phyloP scores from a whole-genome alignment of 164 flowering plant genomes.

The Dillenia turbinata region DNA sequence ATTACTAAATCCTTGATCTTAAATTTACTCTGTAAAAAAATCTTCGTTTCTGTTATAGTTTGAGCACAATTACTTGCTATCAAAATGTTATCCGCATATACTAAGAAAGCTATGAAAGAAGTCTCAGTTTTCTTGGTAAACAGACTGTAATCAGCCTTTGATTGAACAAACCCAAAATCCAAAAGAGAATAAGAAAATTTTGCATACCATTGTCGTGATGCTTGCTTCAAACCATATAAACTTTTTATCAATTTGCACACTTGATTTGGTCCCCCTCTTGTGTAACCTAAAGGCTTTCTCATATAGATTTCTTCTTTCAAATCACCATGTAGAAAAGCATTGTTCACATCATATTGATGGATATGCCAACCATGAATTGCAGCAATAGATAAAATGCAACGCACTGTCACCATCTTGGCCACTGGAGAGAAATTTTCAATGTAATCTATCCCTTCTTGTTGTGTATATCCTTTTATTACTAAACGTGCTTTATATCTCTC shows the following conservation, averaged over 20 bases:
- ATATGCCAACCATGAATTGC: background rate
- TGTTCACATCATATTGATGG: constrained; percentile 2
- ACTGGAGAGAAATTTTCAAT: background rate
- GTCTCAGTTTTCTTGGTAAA: background rate
- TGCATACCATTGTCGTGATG: background rate
- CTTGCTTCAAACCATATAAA: constrained; percentile 7
- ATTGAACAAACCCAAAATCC: background rate
- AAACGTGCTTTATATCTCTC: constrained; percentile 9
- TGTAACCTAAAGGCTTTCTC: background rate
- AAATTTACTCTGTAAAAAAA: background rate
- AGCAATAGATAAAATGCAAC: constrained; percentile 1
- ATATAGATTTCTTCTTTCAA: constrained; percentile 8
- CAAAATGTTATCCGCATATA: constrained; percentile 3
- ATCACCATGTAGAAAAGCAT: constrained; percentile 8
- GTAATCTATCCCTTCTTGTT: background rate
- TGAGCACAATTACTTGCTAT: background rate
- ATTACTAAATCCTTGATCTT: constrained; percentile 4
- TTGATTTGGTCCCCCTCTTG: background rate
- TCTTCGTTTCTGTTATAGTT: background rate
- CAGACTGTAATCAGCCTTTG: background rate
- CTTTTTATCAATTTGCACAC: constrained; percentile 6
- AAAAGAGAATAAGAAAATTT: background rate
- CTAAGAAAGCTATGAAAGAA: background rate
- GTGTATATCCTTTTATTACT: constrained; percentile 5
- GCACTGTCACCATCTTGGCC: background rate